Evolutionary conservation across 768 basidiomycete genomes (phyloP), one percentile per base, ranked within the genome.

Genomic region (Boletellus sp.): DNA sequence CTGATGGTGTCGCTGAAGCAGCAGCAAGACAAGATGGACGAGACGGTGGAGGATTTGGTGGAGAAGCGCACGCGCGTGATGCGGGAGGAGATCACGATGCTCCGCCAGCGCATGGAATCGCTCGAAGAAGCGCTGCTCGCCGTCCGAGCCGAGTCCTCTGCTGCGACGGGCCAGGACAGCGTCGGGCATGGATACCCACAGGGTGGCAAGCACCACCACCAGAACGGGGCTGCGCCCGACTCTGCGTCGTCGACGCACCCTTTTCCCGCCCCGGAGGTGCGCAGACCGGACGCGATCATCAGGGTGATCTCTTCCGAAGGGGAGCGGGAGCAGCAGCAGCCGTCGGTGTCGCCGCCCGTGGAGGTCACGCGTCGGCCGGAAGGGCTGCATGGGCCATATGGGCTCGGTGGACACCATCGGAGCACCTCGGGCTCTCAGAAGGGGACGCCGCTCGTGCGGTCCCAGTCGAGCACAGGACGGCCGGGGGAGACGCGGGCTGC

Each of bases 61-160:
- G 86, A 88, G 61, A 78, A 77, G 58, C 76, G 78, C 52, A 65
- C 84, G 11, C 74, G 74, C 7, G 71, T 67, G n/a, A 73, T 88
- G 71, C 77, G 75, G 37, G 74, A 78, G 20, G 88, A 90, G 67
- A 73, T 90, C 50, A 62, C 63, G 15, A 70, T 72, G n/a, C 68
- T 91, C 50, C 76, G 78, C 47, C 72, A 80, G 26, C 73, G 84
- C 31, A 76, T 90, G 40, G 83, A 85, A 42, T 87, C 89, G 56
- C 70, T 90, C 38, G 87, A 88, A 61, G 79, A 64, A 50, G 67
- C 68, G 41, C 63, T 77, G 12, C 63, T 67, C 22, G 54, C 50
- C 33, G 60, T 54, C 54, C 61, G 65, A 13, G 61, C 58, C 3
- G 64, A 64, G 42, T 42, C 51, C 24, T 54, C 58, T 32, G 36